Base-by-base conservation (phyloP, 108 stramenopile species). In the Cyclostephanos tholiformis region DNA sequence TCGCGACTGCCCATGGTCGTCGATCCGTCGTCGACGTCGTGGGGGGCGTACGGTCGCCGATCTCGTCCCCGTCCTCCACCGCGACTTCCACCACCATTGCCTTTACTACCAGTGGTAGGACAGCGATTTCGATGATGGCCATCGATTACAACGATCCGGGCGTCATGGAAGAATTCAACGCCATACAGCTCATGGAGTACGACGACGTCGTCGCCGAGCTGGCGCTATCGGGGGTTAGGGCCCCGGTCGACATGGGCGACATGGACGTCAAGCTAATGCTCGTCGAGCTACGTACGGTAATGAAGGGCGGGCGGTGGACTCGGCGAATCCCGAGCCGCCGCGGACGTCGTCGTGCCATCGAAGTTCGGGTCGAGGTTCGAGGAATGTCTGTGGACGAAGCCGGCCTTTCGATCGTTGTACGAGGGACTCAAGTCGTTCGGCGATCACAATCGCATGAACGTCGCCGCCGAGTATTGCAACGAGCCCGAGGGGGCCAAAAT, bases 131-230 rank as follows among this genome's bases (percentile, higher is more conserved):
- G 23, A 26, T 20, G 23, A 93, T 93, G 92, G 90, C 91, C 57
- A 75, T 94, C 46, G 91, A 94, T 55, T 92, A 92, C 88, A 94
- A 90, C 75, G 91, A 94, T 77, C 93, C 93, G 17, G 84, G 85
- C 48, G 93, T 94, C 17, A 89, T 86, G 44, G 89, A 88, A 76
- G 93, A 94, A 72, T 94, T 89, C 67, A 82, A 72, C 43, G 71
- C 77, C n/a, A 87, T 92, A 14, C 91, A 91, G 74, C 65, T 73
- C 7, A 67, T 94, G 84, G 71, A 85, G 27, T 94, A 81, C 73
- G 93, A 94, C 23, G 93, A 94, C 11, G 88, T 94, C 26, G 89
- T 82, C 36, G 89, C 82, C 49, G 94, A 95, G 74, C 76, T 95
- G 17, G 49, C 76, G 49, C 69, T 83, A 63, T 82, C 69, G 16